A percentile compares a stretch with the other conserved stretches of the same genome.
phyloP scores from a whole-genome alignment of 2,329 filamentous ascomycete genomes.

The Cladosporium sp. region DNA sequence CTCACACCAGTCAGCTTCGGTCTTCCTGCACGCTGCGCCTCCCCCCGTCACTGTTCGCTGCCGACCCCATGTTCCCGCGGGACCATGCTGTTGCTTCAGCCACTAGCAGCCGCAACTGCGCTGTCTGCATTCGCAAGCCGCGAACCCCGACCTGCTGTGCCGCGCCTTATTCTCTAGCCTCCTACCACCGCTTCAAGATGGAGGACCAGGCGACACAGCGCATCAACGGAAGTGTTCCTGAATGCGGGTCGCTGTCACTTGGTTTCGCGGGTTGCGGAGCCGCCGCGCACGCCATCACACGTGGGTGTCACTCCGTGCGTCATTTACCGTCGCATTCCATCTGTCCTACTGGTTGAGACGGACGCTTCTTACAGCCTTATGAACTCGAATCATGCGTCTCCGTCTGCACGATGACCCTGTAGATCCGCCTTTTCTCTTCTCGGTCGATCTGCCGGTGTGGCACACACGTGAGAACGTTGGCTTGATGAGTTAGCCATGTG shows the following conservation, averaged over 20 bases:
- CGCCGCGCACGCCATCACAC: conserved; percentile 15
- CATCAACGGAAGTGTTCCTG: conserved; percentile 13
- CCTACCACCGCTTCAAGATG: neutral
- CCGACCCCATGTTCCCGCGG: conserved; percentile 5
- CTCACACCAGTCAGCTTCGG: neutral
- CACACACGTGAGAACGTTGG: conserved; percentile 3
- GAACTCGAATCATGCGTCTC: neutral
- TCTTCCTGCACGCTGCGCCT: conserved; percentile 14
- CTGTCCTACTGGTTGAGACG: neutral
- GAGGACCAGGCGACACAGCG: neutral
- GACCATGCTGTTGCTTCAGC: neutral
- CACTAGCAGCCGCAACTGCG: neutral
- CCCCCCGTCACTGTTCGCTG: conserved; percentile 9
- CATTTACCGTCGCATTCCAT: neutral
- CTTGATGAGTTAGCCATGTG: neutral
- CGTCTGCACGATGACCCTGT: neutral
- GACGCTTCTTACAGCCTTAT: conserved; percentile 5
- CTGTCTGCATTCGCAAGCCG: conserved; percentile 1
- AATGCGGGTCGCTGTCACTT: conserved; percentile 6
- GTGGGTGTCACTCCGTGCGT: conserved; percentile 1
- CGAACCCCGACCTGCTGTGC: neutral
- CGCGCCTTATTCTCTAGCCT: conserved; percentile 1
- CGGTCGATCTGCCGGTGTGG: neutral
- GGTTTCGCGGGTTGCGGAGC: conserved; percentile 6
- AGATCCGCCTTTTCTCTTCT: neutral